Conservation (phyloP, 805 yeast genomes). For the Helenozyma baotianmanensis region DNA sequence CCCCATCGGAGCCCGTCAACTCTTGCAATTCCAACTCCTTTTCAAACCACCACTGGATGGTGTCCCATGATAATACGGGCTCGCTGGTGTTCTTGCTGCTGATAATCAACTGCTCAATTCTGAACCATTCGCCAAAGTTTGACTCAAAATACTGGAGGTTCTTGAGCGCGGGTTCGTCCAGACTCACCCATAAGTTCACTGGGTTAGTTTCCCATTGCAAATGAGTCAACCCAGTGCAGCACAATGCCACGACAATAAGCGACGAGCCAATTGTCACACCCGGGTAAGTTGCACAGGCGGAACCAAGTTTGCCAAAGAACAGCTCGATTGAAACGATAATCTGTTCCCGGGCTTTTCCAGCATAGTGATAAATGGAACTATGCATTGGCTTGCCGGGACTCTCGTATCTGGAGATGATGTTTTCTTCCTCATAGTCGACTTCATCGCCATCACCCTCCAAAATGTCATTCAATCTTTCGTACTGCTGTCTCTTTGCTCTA, state of each 20-base stretch:
- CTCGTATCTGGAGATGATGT: no score
- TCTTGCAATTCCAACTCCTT: constrained; percentile 52
- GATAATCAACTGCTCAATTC: constrained; percentile 79
- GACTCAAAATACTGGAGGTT: constrained; percentile 70
- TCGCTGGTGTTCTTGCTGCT: constrained; percentile 50
- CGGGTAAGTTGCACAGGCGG: constrained; percentile 60
- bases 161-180: constrained; percentile 60
- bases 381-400: no score
- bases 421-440: constrained; percentile 1
- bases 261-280: constrained; percentile 21
- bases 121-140: constrained; percentile 86
- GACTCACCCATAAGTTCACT: constrained; percentile 84
- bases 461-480: constrained; percentile 4
- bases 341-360: no score
- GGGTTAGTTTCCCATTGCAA: constrained; percentile 74
- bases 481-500: constrained; percentile 8
- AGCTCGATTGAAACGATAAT: constrained; percentile 13
- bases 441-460: constrained; percentile 7
- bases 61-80: constrained; percentile 61
- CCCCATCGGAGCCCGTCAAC: constrained; percentile 20
- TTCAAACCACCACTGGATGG: constrained; percentile 84
- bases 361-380: no score
- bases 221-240: constrained; percentile 49
- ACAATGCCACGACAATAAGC: constrained; percentile 32
- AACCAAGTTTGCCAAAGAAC: constrained; percentile 49